These are phyloP conservation scores for Plasmodium cynomolgi DNA, from an alignment of 169 alveolate genomes.

Conservation along the genomic window DNA sequence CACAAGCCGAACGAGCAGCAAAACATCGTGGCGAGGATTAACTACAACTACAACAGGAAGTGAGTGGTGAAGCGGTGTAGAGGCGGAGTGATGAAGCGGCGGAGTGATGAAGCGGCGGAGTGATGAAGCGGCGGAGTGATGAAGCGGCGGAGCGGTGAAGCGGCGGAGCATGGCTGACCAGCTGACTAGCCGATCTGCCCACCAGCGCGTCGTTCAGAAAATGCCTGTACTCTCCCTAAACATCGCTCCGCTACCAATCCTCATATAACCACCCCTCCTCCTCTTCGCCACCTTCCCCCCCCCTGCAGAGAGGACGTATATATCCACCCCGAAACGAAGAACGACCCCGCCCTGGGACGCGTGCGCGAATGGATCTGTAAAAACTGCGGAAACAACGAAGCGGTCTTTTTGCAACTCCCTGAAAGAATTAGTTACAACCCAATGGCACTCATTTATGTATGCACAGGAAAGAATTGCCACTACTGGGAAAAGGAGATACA, in stretches of 20 bases:
- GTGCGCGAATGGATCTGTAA: constrained; percentile 91
- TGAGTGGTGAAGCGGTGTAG: background rate
- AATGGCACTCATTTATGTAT: constrained; percentile 92
- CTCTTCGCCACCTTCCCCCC: background rate
- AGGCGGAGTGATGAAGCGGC: background rate
- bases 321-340: constrained; percentile 86
- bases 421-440: constrained; percentile 92
- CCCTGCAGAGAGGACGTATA: constrained; percentile 88
- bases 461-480: constrained; percentile 86
- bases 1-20: constrained; percentile 77
- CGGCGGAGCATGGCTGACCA: background rate
- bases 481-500: constrained; percentile 81
- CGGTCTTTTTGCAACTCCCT: constrained; percentile 92
- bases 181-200: too few relatives aligned
- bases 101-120: too few relatives aligned
- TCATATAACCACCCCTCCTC: background rate
- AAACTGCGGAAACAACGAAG: constrained; percentile 87
- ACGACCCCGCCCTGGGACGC: constrained; percentile 93
- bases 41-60: constrained; percentile 78
- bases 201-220: background rate
- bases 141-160: background rate
- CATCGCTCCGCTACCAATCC: too few relatives aligned
- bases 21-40: constrained; percentile 77
- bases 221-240: too few relatives aligned
- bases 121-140: background rate